phyloP scores from a whole-genome alignment of 1,284 basidiomycete genomes.

The Moesziomyces parantarcticus region DNA sequence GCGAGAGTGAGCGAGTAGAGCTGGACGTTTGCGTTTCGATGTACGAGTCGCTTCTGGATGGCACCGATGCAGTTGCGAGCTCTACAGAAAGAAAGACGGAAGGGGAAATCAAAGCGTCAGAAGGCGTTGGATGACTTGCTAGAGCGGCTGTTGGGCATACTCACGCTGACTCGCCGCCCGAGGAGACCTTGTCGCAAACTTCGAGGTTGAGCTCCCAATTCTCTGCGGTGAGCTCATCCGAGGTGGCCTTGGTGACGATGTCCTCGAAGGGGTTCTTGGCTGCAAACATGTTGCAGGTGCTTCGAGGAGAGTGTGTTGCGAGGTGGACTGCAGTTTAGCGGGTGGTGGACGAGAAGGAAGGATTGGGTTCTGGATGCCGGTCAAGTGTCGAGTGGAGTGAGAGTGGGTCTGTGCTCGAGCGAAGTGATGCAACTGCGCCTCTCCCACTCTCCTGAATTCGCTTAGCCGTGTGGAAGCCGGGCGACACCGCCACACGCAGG shows the following conservation, averaged over 20 bases:
- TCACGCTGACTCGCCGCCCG: conserved; percentile 75
- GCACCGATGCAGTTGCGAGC: conserved; percentile 87
- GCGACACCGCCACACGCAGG: no score
- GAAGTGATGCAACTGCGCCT: no score
- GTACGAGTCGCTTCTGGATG: conserved; percentile 87
- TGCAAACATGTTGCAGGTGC: conserved; percentile 54
- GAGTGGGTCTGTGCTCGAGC: no score
- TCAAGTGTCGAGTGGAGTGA: no score
- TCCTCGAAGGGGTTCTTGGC: conserved; percentile 87
- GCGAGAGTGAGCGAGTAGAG: conserved; percentile 80
- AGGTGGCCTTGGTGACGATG: conserved; percentile 90
- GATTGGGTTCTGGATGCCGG: not conserved
- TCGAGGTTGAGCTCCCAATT: conserved; percentile 96
- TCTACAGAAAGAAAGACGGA: conserved; percentile 71
- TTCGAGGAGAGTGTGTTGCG: not conserved
- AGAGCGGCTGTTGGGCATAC: conserved; percentile 2
- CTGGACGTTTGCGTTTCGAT: conserved; percentile 96
- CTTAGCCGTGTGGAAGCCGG: no score
- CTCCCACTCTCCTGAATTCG: no score
- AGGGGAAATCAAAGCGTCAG: conserved; percentile 1
- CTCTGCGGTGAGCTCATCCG: conserved; percentile 91
- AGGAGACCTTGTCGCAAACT: conserved; percentile 94
- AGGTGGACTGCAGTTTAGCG: not conserved
- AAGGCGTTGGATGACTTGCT: not conserved
- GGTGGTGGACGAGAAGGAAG: not conserved